Evolutionary conservation across 345 rosid genomes (phyloP), one percentile per base, ranked within the genome.

Genomic region (Camelina sativa): DNA sequence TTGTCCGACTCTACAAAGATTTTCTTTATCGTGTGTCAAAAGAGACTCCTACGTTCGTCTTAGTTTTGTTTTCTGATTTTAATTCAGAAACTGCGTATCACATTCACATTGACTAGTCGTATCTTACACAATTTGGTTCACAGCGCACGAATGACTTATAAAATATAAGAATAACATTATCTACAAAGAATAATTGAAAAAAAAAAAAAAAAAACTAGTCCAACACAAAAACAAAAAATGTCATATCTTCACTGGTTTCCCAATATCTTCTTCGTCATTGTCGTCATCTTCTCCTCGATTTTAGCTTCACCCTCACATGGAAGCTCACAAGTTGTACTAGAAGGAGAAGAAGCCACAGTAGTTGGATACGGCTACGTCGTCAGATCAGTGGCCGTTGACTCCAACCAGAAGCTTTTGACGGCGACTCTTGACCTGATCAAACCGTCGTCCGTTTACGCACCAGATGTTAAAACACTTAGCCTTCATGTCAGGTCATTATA

Each of bases 351-450:
- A 43, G 28, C 74, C 13, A 25, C 57, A 48, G 32, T 68, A 7
- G 71, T 82, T 34, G 90, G 90, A 48, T 82, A 79, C 11, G 90
- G 95, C 25, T 87, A 89, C 79, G 62, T n/a, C 19, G 60, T 85
- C n/a, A 44, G 51, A 23, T 84, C 90, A 2, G 85, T 74, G 22
- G 59, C 77, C 62, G 71, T 78, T 64, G 74, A 80, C 35, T 51
- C 76, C 4, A 65, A 80, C 28, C 58, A 41, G 28, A 77, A 73
- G 15, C 15, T 43, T 38, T 79, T 84, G 75, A 78, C 76, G 28
- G 90, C 87, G 51, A 32, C 50, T n/a, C 93, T 88, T 71, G 54
- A 41, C 50, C 83, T 88, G 54, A 82, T 84, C 19, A 77, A 80
- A 16, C 68, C 75, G 10, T 79, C 88, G 50, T 81, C 88, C 34